Evolutionary conservation across 2,329 filamentous ascomycete genomes (phyloP).

Genomic region (Phaeosphaeria sp.): DNA sequence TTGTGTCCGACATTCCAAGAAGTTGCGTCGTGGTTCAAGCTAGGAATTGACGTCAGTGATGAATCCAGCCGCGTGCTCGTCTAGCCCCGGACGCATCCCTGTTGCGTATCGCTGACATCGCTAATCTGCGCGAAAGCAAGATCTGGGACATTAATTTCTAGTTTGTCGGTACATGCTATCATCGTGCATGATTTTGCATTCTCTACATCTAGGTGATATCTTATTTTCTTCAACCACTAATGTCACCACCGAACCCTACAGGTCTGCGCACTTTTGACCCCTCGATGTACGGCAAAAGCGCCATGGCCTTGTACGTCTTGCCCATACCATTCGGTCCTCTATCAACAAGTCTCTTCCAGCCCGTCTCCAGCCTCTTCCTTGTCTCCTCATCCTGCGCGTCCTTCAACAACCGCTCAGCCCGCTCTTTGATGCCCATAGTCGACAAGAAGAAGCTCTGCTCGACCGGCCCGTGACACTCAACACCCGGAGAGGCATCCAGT

Average conservation of each 20-base stretch:
- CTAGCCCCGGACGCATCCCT: slow-evolving; percentile 8
- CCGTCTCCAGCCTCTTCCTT: slow-evolving; percentile 66
- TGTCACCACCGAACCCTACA: slow-evolving; percentile 86
- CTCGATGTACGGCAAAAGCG: slow-evolving; percentile 76
- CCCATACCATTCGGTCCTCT: slow-evolving; percentile 87
- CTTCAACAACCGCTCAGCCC: slow-evolving; percentile 38
- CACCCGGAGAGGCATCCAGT: slow-evolving; percentile 73
- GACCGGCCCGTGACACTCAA: slow-evolving; percentile 93
- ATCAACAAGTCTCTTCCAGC: slow-evolving; percentile 86
- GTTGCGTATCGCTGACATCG: slow-evolving; percentile 22
- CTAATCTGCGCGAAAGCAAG: slow-evolving; percentile 15
- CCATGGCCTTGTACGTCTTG: slow-evolving; percentile 90
- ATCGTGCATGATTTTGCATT: not conserved
- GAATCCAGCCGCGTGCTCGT: not conserved
- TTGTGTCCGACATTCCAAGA: slow-evolving; percentile 31
- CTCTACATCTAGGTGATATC: not conserved
- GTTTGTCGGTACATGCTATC: not conserved
- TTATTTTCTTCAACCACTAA: not conserved
- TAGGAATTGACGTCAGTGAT: slow-evolving; percentile 17
- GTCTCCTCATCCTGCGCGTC: slow-evolving; percentile 48
- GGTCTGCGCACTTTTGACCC: slow-evolving; percentile 71
- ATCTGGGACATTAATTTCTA: not conserved
- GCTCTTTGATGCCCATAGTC: slow-evolving; percentile 75
- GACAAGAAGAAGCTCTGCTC: slow-evolving; percentile 82
- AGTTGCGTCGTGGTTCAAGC: slow-evolving; percentile 28